phyloP scores from a whole-genome alignment of 2,329 filamentous ascomycete genomes.

The Cladosporium velox region DNA sequence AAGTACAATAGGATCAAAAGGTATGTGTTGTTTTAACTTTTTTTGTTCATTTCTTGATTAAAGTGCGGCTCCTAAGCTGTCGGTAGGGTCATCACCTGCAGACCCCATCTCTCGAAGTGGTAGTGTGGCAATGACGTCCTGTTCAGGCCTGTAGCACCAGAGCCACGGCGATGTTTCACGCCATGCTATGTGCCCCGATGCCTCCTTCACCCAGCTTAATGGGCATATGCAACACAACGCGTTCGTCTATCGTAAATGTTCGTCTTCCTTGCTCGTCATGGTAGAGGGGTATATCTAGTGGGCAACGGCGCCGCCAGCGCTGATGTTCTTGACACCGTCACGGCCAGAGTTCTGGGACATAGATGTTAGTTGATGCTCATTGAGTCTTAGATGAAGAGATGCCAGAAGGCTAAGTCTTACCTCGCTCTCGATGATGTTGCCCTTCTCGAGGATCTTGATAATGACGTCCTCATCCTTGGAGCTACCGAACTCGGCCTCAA shows the following conservation, averaged over 20 bases:
- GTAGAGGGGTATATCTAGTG: conserved; percentile 28
- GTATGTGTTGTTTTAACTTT: background rate
- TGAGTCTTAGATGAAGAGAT: background rate
- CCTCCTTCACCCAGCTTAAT: background rate
- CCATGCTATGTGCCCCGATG: conserved; percentile 5
- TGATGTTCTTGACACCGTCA: conserved; percentile 47
- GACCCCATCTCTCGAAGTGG: conserved; percentile 1
- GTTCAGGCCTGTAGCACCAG: background rate
- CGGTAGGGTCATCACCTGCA: background rate
- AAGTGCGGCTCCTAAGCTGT: background rate
- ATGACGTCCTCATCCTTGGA: conserved; percentile 77
- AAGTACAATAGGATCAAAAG: background rate
- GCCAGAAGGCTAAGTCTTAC: conserved; percentile 42
- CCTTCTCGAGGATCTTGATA: conserved; percentile 76
- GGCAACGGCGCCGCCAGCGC: conserved; percentile 38
- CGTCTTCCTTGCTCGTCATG: conserved; percentile 18
- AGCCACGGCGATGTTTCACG: conserved; percentile 10
- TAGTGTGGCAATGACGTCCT: background rate
- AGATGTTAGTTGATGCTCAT: conserved; percentile 22
- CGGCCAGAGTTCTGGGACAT: conserved; percentile 42
- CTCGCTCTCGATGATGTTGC: conserved; percentile 63
- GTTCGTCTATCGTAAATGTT: conserved; percentile 15
- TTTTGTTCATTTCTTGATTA: background rate
- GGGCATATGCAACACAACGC: conserved; percentile 4
- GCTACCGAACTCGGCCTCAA: conserved; percentile 89